Conservation (phyloP, 192 early-diverging fungal species). For the Cladochytrium replicatum region DNA sequence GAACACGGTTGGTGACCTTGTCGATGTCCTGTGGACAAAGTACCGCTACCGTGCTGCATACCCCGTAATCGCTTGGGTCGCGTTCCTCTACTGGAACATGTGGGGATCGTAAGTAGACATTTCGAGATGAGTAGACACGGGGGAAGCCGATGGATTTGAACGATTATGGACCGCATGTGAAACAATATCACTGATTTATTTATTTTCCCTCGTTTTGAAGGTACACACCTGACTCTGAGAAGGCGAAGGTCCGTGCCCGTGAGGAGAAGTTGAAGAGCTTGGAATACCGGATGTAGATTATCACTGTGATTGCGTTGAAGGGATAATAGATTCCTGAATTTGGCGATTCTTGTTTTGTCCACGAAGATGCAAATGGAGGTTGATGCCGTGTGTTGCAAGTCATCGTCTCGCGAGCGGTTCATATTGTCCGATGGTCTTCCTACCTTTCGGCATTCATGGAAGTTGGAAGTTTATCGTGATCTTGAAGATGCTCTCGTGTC, state of each 20-base stretch:
- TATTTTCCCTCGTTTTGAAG: constrained; percentile 5
- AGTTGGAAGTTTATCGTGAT: too few species aligned
- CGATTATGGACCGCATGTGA: too few species aligned
- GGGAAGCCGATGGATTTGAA: not conserved
- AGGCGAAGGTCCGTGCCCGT: constrained; percentile 28
- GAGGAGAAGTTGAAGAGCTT: constrained; percentile 24
- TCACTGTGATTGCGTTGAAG: too few species aligned
- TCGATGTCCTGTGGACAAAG: constrained; percentile 28
- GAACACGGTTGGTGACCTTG: constrained; percentile 40
- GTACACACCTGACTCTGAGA: constrained; percentile 27
- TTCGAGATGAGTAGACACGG: not conserved
- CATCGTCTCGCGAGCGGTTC: too few species aligned
- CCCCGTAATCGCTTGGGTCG: constrained; percentile 34
- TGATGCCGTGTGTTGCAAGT: too few species aligned
- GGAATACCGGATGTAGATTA: too few species aligned
- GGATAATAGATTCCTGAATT: too few species aligned
- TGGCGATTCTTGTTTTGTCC: too few species aligned
- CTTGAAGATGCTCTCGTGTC: too few species aligned
- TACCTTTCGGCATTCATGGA: too few species aligned
- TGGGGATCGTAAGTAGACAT: constrained; percentile 33
- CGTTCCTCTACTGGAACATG: constrained; percentile 33
- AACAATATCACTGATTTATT: not conserved
- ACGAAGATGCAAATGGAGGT: too few species aligned
- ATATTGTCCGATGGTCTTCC: too few species aligned
- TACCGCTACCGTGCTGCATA: constrained; percentile 35